Conservation (phyloP, 192 early-diverging fungal genomes). For the Umbelopsis sp. region DNA sequence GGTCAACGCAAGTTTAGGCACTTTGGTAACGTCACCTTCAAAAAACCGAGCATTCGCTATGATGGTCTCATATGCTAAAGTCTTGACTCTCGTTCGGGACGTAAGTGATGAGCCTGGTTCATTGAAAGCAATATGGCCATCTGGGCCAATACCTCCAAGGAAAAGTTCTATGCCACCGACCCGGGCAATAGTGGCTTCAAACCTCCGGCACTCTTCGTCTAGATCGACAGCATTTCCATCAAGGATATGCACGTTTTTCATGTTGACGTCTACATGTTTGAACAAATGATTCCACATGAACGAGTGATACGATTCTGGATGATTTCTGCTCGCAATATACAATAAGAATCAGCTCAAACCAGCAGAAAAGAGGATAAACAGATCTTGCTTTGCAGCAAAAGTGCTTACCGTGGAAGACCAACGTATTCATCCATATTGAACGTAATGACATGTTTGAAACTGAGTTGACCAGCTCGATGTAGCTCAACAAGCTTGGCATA, state of each 20-base stretch:
- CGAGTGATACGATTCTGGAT: constrained; percentile 88
- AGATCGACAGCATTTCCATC: constrained; percentile 84
- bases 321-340: constrained; percentile 55
- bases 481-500: constrained; percentile 79
- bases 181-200: constrained; percentile 78
- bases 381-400: neutral
- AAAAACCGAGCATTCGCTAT: constrained; percentile 89
- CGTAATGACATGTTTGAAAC: constrained; percentile 80
- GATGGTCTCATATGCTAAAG: constrained; percentile 87
- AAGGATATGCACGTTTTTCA: constrained; percentile 84
- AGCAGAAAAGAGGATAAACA: too few relatives aligned
- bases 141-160: constrained; percentile 83
- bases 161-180: constrained; percentile 89
- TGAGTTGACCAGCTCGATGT: constrained; percentile 67
- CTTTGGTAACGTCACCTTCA: constrained; percentile 79
- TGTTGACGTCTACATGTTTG: constrained; percentile 83
- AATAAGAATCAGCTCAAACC: neutral
- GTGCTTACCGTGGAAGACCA: constrained; percentile 66
- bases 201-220: constrained; percentile 78
- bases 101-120: constrained; percentile 85
- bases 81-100: constrained; percentile 84
- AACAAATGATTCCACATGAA: constrained; percentile 93
- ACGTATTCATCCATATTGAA: constrained; percentile 94
- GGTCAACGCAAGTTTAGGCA: constrained; percentile 85
- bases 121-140: constrained; percentile 93